phyloP scores from a whole-genome alignment of 768 basidiomycete genomes.

The Phallus indusiatus region DNA sequence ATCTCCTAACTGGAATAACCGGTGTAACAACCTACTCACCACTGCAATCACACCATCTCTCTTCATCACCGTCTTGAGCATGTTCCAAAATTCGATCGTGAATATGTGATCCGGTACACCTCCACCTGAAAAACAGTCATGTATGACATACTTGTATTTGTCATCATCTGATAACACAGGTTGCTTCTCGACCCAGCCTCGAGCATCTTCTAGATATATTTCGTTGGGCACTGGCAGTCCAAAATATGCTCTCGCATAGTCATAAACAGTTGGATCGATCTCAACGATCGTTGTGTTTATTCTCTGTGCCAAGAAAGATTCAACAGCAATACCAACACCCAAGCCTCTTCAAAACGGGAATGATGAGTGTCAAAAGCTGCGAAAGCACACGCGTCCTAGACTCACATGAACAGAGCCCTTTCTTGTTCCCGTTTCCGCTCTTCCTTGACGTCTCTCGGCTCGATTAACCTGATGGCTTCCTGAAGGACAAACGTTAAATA shows the following conservation, averaged over 20 bases:
- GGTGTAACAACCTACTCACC: conserved; percentile 35
- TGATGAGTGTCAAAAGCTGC: conserved; percentile 11
- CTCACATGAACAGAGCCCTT: conserved; percentile 67
- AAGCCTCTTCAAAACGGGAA: conserved; percentile 52
- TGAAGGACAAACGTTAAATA: conserved; percentile 82
- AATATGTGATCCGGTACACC: conserved; percentile 82
- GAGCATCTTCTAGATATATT: conserved; percentile 73
- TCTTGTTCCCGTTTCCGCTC: conserved; percentile 25
- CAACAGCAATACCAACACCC: conserved; percentile 75
- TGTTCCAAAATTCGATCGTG: conserved; percentile 75
- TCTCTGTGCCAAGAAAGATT: conserved; percentile 59
- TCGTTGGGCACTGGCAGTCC: conserved; percentile 54
- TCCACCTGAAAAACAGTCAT: conserved; percentile 93
- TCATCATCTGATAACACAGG: conserved; percentile 22
- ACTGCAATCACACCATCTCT: conserved; percentile 72
- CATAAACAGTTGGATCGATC: conserved; percentile 85
- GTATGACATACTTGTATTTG: conserved; percentile 65
- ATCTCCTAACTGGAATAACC: not conserved
- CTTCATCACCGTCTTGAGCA: conserved; percentile 52
- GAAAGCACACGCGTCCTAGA: conserved; percentile 9
- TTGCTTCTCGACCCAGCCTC: conserved; percentile 47
- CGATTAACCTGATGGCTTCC: conserved; percentile 69
- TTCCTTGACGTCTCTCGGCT: conserved; percentile 29
- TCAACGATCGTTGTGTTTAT: conserved; percentile 80
- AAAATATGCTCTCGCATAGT: conserved; percentile 72